These are phyloP conservation scores for Elsinoe perseae DNA, from an alignment of 2,329 filamentous ascomycete species.

Conservation along the genomic window DNA sequence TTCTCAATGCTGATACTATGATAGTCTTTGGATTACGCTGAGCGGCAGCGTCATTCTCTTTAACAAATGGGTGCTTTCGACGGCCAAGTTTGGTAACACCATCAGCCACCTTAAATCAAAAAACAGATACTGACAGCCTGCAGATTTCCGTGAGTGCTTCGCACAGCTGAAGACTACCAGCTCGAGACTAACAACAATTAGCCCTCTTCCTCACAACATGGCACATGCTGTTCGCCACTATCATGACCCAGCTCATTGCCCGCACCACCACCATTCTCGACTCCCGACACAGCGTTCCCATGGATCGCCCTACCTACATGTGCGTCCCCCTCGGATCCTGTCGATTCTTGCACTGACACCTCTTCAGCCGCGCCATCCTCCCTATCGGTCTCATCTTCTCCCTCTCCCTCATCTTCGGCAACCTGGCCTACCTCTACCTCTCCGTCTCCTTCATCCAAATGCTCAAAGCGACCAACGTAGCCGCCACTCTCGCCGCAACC, in stretches of 20 bases:
- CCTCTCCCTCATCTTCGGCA: conserved; percentile 90
- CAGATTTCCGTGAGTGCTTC: conserved; percentile 40
- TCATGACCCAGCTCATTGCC: conserved; percentile 90
- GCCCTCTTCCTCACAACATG: conserved; percentile 88
- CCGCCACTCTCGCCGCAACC: conserved; percentile 81
- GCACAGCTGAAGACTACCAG: background rate
- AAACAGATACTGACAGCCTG: background rate
- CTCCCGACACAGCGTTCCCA: conserved; percentile 90
- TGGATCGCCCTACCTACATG: conserved; percentile 69
- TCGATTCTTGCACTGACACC: conserved; percentile 56
- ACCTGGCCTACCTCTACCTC: conserved; percentile 90
- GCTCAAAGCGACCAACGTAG: conserved; percentile 96
- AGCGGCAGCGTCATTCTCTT: conserved; percentile 94
- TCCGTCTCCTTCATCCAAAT: conserved; percentile 98
- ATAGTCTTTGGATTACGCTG: conserved; percentile 81
- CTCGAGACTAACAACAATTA: conserved; percentile 35
- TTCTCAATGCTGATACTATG: background rate
- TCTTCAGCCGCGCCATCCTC: conserved; percentile 70
- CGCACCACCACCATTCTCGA: conserved; percentile 85
- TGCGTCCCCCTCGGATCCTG: conserved; percentile 86
- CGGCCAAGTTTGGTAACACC: conserved; percentile 67
- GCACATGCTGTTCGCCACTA: conserved; percentile 84
- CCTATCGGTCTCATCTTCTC: conserved; percentile 96
- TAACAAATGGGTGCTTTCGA: conserved; percentile 97
- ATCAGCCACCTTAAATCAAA: background rate